A percentile compares a stretch with the other conserved stretches of the same genome.
These are phyloP conservation scores for Candida hungchunana DNA, from an alignment of 805 yeast genomes.

Conservation along the genomic window DNA sequence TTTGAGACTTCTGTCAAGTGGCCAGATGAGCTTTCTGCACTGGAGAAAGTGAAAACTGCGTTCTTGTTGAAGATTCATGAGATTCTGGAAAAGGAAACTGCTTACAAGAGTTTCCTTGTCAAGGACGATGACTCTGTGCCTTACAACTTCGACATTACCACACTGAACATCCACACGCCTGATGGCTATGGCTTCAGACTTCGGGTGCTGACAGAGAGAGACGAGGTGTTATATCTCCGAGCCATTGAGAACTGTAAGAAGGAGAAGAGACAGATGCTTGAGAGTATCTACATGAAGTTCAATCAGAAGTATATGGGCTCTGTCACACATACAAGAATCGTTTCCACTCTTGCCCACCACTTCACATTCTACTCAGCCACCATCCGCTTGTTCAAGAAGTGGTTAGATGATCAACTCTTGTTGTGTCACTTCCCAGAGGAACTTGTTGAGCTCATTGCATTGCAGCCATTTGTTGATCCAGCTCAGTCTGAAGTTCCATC, in stretches of 20 bases:
- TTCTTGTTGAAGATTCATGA: slow-evolving; percentile 70
- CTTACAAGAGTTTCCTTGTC: slow-evolving; percentile 55
- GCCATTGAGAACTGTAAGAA: slow-evolving; percentile 65
- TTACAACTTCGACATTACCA: slow-evolving; percentile 52
- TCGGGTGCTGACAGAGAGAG: slow-evolving; percentile 78
- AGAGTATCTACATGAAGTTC: slow-evolving; percentile 60
- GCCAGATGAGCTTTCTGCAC: slow-evolving; percentile 88
- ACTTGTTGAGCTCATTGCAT: slow-evolving; percentile 73
- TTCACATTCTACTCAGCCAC: slow-evolving; percentile 74
- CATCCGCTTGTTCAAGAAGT: slow-evolving; percentile 78
- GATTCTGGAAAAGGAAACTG: slow-evolving; percentile 40
- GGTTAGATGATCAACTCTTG: slow-evolving; percentile 84
- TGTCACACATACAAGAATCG: slow-evolving; percentile 76
- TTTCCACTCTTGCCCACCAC: slow-evolving; percentile 65
- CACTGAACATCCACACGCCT: slow-evolving; percentile 69
- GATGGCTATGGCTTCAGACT: slow-evolving; percentile 86
- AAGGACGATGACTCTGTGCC: slow-evolving; percentile 64
- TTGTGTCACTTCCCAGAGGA: slow-evolving; percentile 72
- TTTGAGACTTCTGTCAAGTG: slow-evolving; percentile 88
- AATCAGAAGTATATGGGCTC: slow-evolving; percentile 59
- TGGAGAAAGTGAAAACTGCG: slow-evolving; percentile 89
- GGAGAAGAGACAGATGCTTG: slow-evolving; percentile 53
- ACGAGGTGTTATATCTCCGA: slow-evolving; percentile 66
- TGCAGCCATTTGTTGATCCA: slow-evolving; percentile 82
- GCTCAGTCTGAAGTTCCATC: slow-evolving; percentile 82